Conservation (phyloP, 306 rosid species). For the Lotus japonicus region DNA sequence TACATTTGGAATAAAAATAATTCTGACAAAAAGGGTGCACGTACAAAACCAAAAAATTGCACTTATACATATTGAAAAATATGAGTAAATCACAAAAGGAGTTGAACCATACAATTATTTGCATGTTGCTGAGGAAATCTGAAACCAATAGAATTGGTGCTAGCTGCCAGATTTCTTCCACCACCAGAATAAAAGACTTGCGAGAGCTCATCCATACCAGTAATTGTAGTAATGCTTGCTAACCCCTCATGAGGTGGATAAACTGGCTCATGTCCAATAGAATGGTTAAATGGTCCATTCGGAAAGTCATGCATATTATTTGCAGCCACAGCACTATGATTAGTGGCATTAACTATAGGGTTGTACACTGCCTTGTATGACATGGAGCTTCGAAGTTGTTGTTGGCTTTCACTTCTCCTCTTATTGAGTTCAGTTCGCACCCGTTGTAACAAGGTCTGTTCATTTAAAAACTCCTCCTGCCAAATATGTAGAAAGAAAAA, state of each 20-base stretch:
- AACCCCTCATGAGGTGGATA: constrained; percentile 11
- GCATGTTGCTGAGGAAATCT: neutral
- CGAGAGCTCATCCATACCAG: too few relatives aligned
- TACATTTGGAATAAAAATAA: neutral
- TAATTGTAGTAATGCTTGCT: neutral
- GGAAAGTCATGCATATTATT: neutral
- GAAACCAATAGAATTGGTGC: too few relatives aligned
- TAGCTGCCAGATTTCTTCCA: neutral
- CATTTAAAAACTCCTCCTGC: constrained; percentile 40
- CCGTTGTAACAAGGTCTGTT: constrained; percentile 20
- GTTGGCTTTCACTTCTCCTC: neutral
- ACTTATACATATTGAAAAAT: too few relatives aligned
- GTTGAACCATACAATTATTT: constrained; percentile 15
- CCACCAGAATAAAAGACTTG: too few relatives aligned
- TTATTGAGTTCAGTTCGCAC: neutral
- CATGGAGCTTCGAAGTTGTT: neutral
- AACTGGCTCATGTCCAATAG: neutral
- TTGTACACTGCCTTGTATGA: neutral
- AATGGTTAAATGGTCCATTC: neutral
- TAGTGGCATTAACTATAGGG: neutral
- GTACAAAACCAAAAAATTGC: neutral
- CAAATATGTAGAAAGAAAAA: neutral
- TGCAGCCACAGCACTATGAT: neutral
- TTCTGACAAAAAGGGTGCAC: neutral
- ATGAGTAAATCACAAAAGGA: too few relatives aligned